Conservation (phyloP, 495 filamentous ascomycete species). For the Penicillium goetzii region DNA sequence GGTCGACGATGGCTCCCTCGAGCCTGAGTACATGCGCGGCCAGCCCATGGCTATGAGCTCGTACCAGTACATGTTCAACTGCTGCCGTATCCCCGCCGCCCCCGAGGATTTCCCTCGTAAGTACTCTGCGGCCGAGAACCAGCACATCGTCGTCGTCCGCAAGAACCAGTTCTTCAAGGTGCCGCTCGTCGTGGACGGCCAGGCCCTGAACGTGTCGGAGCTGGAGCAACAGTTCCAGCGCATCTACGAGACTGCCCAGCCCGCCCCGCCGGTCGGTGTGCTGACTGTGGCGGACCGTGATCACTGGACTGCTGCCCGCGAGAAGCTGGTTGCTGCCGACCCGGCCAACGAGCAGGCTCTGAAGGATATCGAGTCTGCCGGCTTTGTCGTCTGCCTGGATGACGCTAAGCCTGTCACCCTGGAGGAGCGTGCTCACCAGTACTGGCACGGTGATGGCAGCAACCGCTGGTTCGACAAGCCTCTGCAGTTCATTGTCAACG, state of each 20-base stretch:
- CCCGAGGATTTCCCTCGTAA: constrained; percentile 83
- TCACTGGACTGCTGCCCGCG: constrained; percentile 84
- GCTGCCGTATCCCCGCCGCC: constrained; percentile 81
- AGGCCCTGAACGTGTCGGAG: constrained; percentile 83
- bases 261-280: constrained; percentile 74
- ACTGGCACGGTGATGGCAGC: constrained; percentile 95
- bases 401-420: constrained; percentile 91
- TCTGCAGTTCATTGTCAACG: constrained; percentile 95
- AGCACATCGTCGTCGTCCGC: constrained; percentile 85
- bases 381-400: constrained; percentile 93
- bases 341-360: constrained; percentile 76
- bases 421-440: constrained; percentile 92
- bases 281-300: constrained; percentile 93
- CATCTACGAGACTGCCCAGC: constrained; percentile 77
- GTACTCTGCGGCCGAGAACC: constrained; percentile 71
- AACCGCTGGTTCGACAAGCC: constrained; percentile 99
- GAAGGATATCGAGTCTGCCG: constrained; percentile 83
- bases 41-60: constrained; percentile 95
- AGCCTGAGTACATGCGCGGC: constrained; percentile 98
- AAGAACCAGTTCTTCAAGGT: constrained; percentile 98
- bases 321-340: constrained; percentile 72
- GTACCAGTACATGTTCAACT: constrained; percentile 99
- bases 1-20: constrained; percentile 80
- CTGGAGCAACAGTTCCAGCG: constrained; percentile 84
- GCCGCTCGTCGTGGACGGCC: constrained; percentile 71